Conservation (phyloP, 495 filamentous ascomycete species). For the Xylaria sp. region DNA sequence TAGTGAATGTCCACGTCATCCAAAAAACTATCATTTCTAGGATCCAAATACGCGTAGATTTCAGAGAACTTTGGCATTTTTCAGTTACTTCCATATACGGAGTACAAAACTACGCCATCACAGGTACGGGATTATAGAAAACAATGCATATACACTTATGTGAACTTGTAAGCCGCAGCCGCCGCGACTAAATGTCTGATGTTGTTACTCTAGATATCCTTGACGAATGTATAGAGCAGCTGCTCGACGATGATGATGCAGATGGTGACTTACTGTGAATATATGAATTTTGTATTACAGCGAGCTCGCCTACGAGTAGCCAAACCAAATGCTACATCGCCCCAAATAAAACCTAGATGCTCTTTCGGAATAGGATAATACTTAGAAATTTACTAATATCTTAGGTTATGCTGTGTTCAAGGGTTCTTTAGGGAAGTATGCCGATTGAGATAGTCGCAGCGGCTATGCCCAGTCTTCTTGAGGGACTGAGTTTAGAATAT, state of each 20-base stretch:
- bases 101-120: neutral
- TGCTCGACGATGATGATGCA: neutral
- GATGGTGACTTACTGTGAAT: neutral
- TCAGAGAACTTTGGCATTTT: neutral
- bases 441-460: slow-evolving; percentile 2
- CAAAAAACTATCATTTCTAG: neutral
- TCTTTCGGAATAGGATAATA: neutral
- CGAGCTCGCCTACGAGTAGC: neutral
- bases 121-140: neutral
- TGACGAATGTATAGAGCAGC: neutral
- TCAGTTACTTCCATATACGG: neutral
- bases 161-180: neutral
- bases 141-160: neutral
- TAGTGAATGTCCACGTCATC: neutral
- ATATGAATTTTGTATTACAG: neutral
- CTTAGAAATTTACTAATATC: neutral
- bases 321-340: slow-evolving; percentile 15
- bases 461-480: neutral
- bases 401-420: neutral
- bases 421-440: neutral
- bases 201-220: neutral
- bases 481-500: neutral
- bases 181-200: neutral
- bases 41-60: neutral
- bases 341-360: neutral